Percentiles rank a stretch among this genome's conserved stretches.
These are phyloP conservation scores for Jacaranda mimosifolia DNA, from an alignment of 257 asterid genomes.

Conservation along the genomic window DNA sequence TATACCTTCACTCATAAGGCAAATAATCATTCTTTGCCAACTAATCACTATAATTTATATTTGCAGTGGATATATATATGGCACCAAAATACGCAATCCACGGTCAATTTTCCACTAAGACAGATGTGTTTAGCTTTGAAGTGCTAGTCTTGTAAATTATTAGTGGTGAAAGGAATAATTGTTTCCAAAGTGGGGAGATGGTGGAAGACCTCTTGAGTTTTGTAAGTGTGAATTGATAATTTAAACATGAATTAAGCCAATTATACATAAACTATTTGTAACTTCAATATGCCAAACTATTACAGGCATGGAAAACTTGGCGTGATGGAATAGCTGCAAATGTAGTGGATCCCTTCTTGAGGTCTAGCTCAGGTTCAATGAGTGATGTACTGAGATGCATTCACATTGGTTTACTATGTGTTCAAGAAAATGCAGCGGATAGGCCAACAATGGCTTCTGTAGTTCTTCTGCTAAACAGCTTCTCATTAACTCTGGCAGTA, in stretches of 20 bases:
- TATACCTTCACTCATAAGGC: too few relatives aligned
- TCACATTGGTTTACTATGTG: neutral
- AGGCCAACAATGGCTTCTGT: neutral
- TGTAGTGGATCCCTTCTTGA: neutral
- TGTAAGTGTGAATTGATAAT: too few relatives aligned
- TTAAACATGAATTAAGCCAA: too few relatives aligned
- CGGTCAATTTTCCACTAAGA: too few relatives aligned
- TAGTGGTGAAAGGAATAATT: too few relatives aligned
- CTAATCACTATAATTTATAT: too few relatives aligned
- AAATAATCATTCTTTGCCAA: too few relatives aligned
- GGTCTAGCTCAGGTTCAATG: neutral
- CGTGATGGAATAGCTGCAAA: neutral
- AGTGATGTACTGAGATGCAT: neutral
- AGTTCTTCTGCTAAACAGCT: neutral
- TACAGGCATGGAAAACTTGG: slow-evolving; percentile 31
- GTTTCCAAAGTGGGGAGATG: neutral
- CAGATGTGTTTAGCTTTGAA: too few relatives aligned
- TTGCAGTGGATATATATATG: too few relatives aligned
- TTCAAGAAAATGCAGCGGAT: neutral
- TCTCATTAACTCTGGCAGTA: neutral
- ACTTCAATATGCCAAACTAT: neutral
- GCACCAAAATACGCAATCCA: too few relatives aligned
- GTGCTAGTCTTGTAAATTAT: too few relatives aligned
- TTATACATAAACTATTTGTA: too few relatives aligned
- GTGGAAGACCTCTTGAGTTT: slow-evolving; percentile 2